Conservation (phyloP, 495 filamentous ascomycete species). For the Pseudevernia furfuracea region DNA sequence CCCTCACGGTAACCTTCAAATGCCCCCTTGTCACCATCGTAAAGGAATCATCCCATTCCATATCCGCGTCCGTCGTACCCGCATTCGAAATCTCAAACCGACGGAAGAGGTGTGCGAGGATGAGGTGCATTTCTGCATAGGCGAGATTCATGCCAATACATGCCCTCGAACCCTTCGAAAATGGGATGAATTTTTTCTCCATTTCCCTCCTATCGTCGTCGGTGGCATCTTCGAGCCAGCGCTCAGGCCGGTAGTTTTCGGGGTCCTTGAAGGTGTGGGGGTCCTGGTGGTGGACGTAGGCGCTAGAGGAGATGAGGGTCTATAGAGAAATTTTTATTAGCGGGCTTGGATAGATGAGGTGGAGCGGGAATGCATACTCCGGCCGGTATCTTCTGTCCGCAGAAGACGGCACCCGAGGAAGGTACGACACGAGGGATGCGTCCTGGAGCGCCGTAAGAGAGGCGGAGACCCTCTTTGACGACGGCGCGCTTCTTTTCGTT, state of each 20-base stretch:
- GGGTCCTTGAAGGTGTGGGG: conserved; percentile 31
- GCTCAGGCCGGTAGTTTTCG: conserved; percentile 33
- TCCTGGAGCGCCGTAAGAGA: not conserved
- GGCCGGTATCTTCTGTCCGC: not conserved
- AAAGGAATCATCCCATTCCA: not conserved
- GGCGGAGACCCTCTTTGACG: not conserved
- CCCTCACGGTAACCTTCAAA: not conserved
- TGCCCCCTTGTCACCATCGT: not conserved
- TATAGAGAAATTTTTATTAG: not conserved
- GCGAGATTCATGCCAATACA: conserved; percentile 49
- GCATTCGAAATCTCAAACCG: conserved; percentile 22
- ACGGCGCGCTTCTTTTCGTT: not conserved
- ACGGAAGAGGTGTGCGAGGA: conserved; percentile 31
- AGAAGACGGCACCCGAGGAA: not conserved
- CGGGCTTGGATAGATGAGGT: not conserved
- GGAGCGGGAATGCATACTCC: not conserved
- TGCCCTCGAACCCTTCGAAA: conserved; percentile 39
- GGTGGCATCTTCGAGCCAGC: conserved; percentile 29
- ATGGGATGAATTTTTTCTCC: conserved; percentile 28
- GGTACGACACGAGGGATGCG: not conserved
- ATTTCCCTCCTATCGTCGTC: conserved; percentile 14
- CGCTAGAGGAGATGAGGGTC: not conserved
- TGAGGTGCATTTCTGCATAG: conserved; percentile 2
- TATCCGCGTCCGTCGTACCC: not conserved
- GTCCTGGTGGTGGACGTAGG: conserved; percentile 26